These are phyloP conservation scores for Singerocomus inundabilis DNA, from an alignment of 1,284 basidiomycete species.

Conservation along the genomic window DNA sequence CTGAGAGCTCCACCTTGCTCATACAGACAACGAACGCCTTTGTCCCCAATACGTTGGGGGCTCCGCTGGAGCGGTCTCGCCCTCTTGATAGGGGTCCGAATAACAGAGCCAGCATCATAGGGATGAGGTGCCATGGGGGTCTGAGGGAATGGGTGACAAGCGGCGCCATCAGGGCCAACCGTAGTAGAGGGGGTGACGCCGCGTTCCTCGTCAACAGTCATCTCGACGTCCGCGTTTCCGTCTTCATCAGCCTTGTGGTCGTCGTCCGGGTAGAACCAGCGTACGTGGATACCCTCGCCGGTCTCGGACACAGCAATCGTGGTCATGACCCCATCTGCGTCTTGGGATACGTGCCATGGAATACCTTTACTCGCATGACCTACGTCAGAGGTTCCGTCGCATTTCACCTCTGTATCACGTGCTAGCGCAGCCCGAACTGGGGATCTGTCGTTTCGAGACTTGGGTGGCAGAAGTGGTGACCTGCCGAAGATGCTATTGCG, in stretches of 20 bases:
- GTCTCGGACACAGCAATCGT: constrained; percentile 23
- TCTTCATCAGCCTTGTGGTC: constrained; percentile 6
- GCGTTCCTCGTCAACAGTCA: constrained; percentile 18
- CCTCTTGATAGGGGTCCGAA: constrained; percentile 31
- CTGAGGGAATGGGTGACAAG: constrained; percentile 13
- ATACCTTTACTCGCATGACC: neutral
- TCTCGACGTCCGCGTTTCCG: constrained; percentile 6
- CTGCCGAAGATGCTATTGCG: constrained; percentile 26
- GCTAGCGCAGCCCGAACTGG: neutral
- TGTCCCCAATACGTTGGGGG: constrained; percentile 28
- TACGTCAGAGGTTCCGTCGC: neutral
- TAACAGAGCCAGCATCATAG: constrained; percentile 32
- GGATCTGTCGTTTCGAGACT: constrained; percentile 6
- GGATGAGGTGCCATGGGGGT: constrained; percentile 24
- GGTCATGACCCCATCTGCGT: constrained; percentile 11
- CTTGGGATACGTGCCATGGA: constrained; percentile 24
- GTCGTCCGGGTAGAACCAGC: constrained; percentile 19
- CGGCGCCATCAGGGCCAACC: neutral
- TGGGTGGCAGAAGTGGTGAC: constrained; percentile 5
- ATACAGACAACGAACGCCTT: constrained; percentile 26
- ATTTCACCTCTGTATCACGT: neutral
- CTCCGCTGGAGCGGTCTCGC: constrained; percentile 28
- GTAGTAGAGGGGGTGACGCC: constrained; percentile 11
- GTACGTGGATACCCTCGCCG: constrained; percentile 20
- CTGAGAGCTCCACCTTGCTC: constrained; percentile 15